Conservation (phyloP, 257 asterid species). For the Fraxinus americana region DNA sequence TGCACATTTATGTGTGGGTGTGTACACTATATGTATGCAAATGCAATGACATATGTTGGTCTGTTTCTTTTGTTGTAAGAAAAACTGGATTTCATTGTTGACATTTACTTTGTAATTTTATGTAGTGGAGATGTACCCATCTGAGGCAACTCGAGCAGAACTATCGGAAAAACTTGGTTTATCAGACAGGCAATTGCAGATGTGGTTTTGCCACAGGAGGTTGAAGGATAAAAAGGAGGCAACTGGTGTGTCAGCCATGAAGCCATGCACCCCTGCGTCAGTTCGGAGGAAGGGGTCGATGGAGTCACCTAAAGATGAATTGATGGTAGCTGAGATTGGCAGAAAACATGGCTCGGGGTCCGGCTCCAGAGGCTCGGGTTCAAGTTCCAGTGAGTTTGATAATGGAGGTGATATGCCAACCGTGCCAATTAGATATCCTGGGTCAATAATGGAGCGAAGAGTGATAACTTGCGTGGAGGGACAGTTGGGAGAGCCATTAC, state of each 20-base stretch:
- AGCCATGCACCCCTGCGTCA: conserved; percentile 50
- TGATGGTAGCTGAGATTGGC: conserved; percentile 51
- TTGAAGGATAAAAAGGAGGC: conserved; percentile 91
- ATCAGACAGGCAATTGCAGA: conserved; percentile 93
- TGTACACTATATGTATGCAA: background rate
- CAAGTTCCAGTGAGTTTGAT: conserved; percentile 79
- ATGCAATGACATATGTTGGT: background rate
- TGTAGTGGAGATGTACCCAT: conserved; percentile 90
- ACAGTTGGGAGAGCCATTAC: conserved; percentile 86
- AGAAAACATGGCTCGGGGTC: conserved; percentile 58
- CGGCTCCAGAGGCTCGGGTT: conserved; percentile 54
- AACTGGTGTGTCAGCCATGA: conserved; percentile 57
- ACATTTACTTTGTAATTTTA: conserved; percentile 21
- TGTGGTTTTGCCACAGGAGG: conserved; percentile 99
- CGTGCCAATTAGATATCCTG: conserved; percentile 59
- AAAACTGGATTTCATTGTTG: conserved; percentile 18
- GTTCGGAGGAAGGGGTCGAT: conserved; percentile 51
- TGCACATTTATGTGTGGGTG: conserved; percentile 5
- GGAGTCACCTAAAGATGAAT: conserved; percentile 58
- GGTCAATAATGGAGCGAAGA: conserved; percentile 69
- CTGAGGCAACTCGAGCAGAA: conserved; percentile 87
- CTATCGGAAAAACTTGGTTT: conserved; percentile 72
- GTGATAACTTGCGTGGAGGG: conserved; percentile 87
- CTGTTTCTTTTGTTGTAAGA: background rate
- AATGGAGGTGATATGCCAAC: conserved; percentile 60